Evolutionary conservation across 257 asterid genomes (phyloP).

Genomic region (Fraxinus pennsylvanica): DNA sequence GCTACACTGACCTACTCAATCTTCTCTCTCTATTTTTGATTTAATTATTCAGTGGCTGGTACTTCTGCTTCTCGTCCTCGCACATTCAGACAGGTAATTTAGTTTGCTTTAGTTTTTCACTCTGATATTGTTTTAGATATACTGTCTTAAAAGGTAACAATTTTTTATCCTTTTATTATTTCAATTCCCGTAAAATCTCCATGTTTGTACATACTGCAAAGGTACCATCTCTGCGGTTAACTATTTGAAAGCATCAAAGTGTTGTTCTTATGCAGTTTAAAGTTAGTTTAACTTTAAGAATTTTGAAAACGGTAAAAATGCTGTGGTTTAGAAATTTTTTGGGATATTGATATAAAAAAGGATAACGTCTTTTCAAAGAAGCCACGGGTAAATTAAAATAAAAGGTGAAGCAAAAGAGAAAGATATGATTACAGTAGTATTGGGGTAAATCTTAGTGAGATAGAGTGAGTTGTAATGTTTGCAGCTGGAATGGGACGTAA

Average conservation of each 20-base stretch:
- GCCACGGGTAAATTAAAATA: not conserved
- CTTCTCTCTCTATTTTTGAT: not conserved
- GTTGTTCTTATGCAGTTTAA: not conserved
- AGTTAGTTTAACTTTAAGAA: not conserved
- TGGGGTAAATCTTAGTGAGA: not conserved
- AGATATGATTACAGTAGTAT: not conserved
- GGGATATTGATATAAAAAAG: not conserved
- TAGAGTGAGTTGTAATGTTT: not conserved
- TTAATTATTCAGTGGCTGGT: slow-evolving; percentile 66
- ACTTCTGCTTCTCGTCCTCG: slow-evolving; percentile 85
- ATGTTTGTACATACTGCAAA: not conserved
- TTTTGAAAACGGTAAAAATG: not conserved
- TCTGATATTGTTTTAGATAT: not conserved
- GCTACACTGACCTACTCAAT: not conserved
- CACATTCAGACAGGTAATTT: slow-evolving; percentile 65
- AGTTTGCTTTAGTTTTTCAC: slow-evolving; percentile 1
- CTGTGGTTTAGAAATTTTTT: not conserved
- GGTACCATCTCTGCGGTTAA: not conserved
- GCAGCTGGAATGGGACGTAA: not conserved
- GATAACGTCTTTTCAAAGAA: not conserved
- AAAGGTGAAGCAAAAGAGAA: not conserved
- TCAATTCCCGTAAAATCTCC: not conserved
- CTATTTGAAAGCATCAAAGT: not conserved
- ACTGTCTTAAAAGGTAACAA: not conserved
- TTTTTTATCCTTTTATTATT: too few relatives aligned